Evolutionary conservation across 2,329 filamentous ascomycete genomes (phyloP).

Genomic region (Pseudocercospora fijiensis): DNA sequence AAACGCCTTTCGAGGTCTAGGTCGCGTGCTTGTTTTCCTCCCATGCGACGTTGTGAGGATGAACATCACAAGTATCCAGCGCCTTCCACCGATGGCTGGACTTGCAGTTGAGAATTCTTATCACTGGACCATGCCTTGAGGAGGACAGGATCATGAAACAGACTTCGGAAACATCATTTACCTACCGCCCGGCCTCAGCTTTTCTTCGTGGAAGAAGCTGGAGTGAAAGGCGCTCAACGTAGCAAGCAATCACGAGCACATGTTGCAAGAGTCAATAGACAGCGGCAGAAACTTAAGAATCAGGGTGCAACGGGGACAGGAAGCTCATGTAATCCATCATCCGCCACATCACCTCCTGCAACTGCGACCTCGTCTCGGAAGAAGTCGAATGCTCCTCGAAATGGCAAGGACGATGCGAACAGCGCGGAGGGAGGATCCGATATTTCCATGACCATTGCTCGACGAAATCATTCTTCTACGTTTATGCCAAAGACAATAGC

Average conservation of each 20-base stretch:
- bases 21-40: background rate
- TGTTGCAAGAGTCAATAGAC: slow-evolving; percentile 21
- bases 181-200: slow-evolving; percentile 7
- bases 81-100: background rate
- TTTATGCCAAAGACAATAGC: slow-evolving; percentile 8
- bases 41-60: background rate
- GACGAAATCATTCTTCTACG: background rate
- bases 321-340: background rate
- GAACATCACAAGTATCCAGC: background rate
- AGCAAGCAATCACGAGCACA: slow-evolving; percentile 22
- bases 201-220: slow-evolving; percentile 19
- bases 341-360: background rate
- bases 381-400: background rate
- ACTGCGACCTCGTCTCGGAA: background rate
- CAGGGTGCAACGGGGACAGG: background rate
- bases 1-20: slow-evolving; percentile 1
- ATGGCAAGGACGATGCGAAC: background rate
- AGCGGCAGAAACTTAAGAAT: slow-evolving; percentile 15
- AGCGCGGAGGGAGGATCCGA: background rate
- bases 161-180: background rate
- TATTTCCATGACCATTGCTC: background rate
- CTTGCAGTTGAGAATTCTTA: background rate
- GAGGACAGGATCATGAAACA: slow-evolving; percentile 5
- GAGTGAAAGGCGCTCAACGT: slow-evolving; percentile 3
- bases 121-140: background rate